phyloP scores from a whole-genome alignment of 257 asterid genomes.

The Apocynum venetum region DNA sequence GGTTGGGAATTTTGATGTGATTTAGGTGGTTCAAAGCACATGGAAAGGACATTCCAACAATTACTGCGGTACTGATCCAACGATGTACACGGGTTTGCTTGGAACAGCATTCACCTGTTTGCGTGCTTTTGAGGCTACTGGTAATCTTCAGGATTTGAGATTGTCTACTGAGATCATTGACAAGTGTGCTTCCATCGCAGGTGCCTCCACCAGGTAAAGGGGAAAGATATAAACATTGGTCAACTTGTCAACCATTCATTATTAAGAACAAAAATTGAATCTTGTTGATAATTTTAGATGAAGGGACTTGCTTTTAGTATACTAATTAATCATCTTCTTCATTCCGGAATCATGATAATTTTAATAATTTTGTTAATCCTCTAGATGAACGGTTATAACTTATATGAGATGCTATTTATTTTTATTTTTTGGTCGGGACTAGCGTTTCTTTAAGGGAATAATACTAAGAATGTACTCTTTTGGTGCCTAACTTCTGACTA shows the following conservation, averaged over 20 bases:
- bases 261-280: neutral
- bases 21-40: constrained; percentile 56
- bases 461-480: neutral
- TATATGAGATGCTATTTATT: no score
- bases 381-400: no score
- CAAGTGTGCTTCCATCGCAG: constrained; percentile 42
- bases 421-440: no score
- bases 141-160: constrained; percentile 46
- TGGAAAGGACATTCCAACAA: constrained; percentile 36
- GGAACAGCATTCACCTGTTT: constrained; percentile 75
- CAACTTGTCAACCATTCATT: neutral
- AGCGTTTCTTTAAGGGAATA: neutral
- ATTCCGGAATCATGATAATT: neutral
- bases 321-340: no score
- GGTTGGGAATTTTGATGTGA: neutral
- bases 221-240: neutral
- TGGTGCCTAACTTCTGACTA: neutral
- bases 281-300: neutral
- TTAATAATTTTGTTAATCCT: no score
- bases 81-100: constrained; percentile 57
- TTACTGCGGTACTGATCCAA: constrained; percentile 40
- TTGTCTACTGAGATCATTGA: constrained; percentile 58
- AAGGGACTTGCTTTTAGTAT: neutral
- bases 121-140: constrained; percentile 64
- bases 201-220: constrained; percentile 40